Conservation (phyloP, 306 rosid genomes). For the Potentilla sterilis region DNA sequence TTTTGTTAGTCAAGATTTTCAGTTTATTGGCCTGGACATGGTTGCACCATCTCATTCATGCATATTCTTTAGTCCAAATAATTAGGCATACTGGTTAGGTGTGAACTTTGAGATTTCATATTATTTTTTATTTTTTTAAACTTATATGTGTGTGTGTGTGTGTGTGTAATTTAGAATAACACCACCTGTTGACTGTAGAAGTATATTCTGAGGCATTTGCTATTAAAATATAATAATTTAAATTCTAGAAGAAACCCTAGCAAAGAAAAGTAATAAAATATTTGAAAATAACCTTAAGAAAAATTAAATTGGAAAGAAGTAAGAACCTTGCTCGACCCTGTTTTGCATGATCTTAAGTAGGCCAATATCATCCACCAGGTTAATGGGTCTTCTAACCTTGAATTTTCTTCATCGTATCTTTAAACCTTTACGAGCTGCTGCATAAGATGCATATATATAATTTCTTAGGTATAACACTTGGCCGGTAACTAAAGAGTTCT, state of each 20-base stretch:
- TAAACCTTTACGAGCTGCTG: neutral
- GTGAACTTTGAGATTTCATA: neutral
- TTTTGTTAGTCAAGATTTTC: neutral
- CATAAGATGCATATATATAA: neutral
- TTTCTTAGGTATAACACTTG: neutral
- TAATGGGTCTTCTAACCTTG: neutral
- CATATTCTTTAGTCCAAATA: neutral
- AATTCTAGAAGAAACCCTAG: neutral
- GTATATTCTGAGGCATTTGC: neutral
- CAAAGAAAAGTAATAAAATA: neutral
- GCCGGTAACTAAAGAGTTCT: neutral
- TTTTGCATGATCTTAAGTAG: neutral
- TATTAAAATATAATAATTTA: neutral
- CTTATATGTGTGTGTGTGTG: too few relatives aligned
- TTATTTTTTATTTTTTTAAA: too few relatives aligned
- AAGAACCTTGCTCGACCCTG: neutral
- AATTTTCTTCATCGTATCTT: neutral
- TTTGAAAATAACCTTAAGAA: neutral
- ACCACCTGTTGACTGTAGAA: neutral
- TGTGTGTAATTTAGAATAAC: neutral
- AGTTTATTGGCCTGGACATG: neutral
- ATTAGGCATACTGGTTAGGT: too few relatives aligned
- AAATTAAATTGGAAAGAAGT: neutral
- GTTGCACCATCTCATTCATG: slow-evolving; percentile 10
- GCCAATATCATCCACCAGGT: neutral